phyloP scores from a whole-genome alignment of 1,139 yeast genomes.

The Wickerhamomyces sp. region DNA sequence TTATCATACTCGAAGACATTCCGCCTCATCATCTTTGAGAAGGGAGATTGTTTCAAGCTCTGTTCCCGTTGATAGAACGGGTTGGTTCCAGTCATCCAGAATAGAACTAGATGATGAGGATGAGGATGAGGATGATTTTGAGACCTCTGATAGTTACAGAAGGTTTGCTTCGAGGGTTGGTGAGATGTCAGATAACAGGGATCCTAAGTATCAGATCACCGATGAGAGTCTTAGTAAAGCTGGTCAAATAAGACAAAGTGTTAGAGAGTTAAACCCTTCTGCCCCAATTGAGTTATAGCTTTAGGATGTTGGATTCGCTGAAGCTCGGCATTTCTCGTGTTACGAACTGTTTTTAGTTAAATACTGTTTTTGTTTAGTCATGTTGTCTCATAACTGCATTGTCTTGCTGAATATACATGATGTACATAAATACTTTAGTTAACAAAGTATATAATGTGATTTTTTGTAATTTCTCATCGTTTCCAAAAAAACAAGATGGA shows the following conservation, averaged over 20 bases:
- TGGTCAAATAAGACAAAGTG: background rate
- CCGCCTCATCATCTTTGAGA: slow-evolving; percentile 8
- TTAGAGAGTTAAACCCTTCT: background rate
- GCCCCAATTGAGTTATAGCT: background rate
- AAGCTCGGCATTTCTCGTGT: no score
- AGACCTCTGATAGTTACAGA: slow-evolving; percentile 14
- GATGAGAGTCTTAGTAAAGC: background rate
- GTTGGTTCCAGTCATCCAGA: slow-evolving; percentile 36
- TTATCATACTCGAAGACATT: slow-evolving; percentile 17
- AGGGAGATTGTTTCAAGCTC: slow-evolving; percentile 30
- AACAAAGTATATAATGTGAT: no score
- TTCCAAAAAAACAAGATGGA: no score
- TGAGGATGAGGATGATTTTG: slow-evolving; percentile 22
- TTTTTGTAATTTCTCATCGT: no score
- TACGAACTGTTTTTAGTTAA: no score
- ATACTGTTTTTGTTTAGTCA: no score
- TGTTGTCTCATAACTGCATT: no score
- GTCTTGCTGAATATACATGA: no score
- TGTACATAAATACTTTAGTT: no score
- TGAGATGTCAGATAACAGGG: slow-evolving; percentile 1
- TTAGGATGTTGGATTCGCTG: no score
- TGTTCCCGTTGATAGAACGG: slow-evolving; percentile 38
- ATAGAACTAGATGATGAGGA: slow-evolving; percentile 33
- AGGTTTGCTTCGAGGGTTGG: slow-evolving; percentile 16
- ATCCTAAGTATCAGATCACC: background rate